Evolutionary conservation across 352 stramenopile species (phyloP).

Genomic region (Thalassiosira oceanica): DNA sequence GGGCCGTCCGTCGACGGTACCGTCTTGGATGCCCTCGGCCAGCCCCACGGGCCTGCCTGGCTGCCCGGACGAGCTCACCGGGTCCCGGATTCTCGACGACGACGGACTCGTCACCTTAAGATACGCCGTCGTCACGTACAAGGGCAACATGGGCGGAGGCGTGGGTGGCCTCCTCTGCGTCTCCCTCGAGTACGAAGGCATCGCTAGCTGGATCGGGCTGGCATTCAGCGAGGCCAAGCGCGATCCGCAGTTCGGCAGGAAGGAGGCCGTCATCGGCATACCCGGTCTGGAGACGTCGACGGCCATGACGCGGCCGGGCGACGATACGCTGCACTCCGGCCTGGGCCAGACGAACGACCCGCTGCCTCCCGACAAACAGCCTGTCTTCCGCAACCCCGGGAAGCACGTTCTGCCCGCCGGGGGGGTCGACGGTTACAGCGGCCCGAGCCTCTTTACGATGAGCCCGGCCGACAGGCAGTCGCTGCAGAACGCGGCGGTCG

Average conservation of each 20-base stretch:
- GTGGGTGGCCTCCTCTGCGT: slow-evolving; percentile 31
- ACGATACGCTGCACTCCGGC: neutral
- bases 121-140: slow-evolving; percentile 31
- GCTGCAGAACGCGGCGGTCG: slow-evolving; percentile 26
- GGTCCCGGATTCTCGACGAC: slow-evolving; percentile 21
- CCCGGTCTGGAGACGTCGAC: slow-evolving; percentile 16
- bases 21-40: slow-evolving; percentile 20
- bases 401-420: slow-evolving; percentile 48
- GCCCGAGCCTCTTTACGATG: slow-evolving; percentile 30
- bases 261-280: slow-evolving; percentile 49
- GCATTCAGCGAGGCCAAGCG: slow-evolving; percentile 28
- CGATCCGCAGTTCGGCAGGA: slow-evolving; percentile 38
- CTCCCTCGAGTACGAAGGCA: slow-evolving; percentile 33
- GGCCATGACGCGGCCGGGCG: slow-evolving; percentile 7
- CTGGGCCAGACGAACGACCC: neutral
- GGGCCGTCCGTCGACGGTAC: slow-evolving; percentile 4
- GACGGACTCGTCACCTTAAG: slow-evolving; percentile 24
- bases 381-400: slow-evolving; percentile 36
- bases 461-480: slow-evolving; percentile 25
- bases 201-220: slow-evolving; percentile 42
- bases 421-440: slow-evolving; percentile 26
- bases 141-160: neutral
- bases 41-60: slow-evolving; percentile 17
- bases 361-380: slow-evolving; percentile 8
- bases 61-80: slow-evolving; percentile 33